phyloP scores from a whole-genome alignment of 768 basidiomycete genomes.

The Leucosporidium creatinivorum region DNA sequence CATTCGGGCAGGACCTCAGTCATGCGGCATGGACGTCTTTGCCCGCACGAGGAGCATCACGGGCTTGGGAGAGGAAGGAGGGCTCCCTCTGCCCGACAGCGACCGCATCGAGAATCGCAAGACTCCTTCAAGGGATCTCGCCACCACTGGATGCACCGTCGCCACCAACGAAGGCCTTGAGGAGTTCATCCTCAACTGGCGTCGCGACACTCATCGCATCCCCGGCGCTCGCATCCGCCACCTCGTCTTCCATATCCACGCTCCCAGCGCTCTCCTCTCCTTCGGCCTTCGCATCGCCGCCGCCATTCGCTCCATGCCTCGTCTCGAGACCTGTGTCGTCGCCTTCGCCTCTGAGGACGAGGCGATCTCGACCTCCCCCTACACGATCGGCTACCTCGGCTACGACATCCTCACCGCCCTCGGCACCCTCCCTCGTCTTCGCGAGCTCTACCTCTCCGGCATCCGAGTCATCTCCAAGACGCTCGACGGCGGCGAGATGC shows the following conservation, averaged over 20 bases:
- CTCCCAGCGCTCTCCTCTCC: neutral
- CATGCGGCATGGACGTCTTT: neutral
- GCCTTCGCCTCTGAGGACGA: neutral
- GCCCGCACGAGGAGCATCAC: neutral
- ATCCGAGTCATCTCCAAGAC: neutral
- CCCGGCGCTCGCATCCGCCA: no score
- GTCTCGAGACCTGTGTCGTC: conserved; percentile 2
- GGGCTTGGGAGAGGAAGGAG: neutral
- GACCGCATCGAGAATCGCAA: no score
- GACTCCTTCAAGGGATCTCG: no score
- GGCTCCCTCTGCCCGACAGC: no score
- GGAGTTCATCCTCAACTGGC: neutral
- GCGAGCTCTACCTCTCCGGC: conserved; percentile 14
- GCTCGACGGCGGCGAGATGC: neutral
- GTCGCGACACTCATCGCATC: neutral
- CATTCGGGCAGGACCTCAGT: neutral
- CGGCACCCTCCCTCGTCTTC: neutral
- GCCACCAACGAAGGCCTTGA: no score
- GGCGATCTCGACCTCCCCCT: neutral
- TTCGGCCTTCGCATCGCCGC: neutral
- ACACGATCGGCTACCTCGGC: neutral
- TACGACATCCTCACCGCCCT: neutral
- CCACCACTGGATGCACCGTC: no score
- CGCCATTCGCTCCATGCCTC: neutral
- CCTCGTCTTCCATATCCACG: neutral